Conservation (phyloP, 2,329 filamentous ascomycete species). For the Fusarium haematococcum region DNA sequence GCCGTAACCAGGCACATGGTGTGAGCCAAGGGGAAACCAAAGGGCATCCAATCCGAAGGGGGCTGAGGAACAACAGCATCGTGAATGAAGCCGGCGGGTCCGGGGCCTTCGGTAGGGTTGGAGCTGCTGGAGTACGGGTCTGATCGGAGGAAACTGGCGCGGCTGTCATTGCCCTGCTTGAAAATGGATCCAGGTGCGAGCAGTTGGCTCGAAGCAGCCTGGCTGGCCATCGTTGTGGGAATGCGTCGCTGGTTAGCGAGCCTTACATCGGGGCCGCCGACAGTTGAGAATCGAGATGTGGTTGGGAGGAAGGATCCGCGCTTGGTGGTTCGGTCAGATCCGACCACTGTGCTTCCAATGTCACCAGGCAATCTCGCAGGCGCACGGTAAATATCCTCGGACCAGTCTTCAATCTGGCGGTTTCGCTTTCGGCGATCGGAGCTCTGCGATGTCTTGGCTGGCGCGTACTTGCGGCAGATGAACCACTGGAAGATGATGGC, state of each 20-base stretch:
- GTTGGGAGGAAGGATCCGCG: slow-evolving; percentile 90
- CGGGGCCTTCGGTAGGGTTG: slow-evolving; percentile 74
- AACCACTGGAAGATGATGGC: slow-evolving; percentile 98
- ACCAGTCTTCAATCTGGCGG: slow-evolving; percentile 97
- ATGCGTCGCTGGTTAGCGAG: slow-evolving; percentile 59
- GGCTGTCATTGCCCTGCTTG: slow-evolving; percentile 71
- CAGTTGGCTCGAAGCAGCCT: slow-evolving; percentile 79
- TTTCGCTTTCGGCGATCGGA: slow-evolving; percentile 86
- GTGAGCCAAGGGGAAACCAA: slow-evolving; percentile 94
- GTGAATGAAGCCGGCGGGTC: slow-evolving; percentile 94
- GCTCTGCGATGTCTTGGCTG: slow-evolving; percentile 85
- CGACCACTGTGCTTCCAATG: slow-evolving; percentile 71
- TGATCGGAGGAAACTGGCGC: slow-evolving; percentile 72
- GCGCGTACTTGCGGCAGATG: slow-evolving; percentile 85
- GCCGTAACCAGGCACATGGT: slow-evolving; percentile 94
- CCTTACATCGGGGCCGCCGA: slow-evolving; percentile 79
- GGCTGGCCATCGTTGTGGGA: slow-evolving; percentile 96
- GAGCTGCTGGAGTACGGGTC: slow-evolving; percentile 67
- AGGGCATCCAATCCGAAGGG: slow-evolving; percentile 96
- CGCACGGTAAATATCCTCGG: slow-evolving; percentile 95
- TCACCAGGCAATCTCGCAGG: slow-evolving; percentile 85
- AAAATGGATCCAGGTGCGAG: slow-evolving; percentile 80
- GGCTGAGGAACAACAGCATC: slow-evolving; percentile 96
- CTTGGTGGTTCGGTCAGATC: slow-evolving; percentile 80
- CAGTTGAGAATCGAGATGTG: slow-evolving; percentile 93